Conservation (phyloP, 2,329 filamentous ascomycete species). For the Colletotrichum graminicola region DNA sequence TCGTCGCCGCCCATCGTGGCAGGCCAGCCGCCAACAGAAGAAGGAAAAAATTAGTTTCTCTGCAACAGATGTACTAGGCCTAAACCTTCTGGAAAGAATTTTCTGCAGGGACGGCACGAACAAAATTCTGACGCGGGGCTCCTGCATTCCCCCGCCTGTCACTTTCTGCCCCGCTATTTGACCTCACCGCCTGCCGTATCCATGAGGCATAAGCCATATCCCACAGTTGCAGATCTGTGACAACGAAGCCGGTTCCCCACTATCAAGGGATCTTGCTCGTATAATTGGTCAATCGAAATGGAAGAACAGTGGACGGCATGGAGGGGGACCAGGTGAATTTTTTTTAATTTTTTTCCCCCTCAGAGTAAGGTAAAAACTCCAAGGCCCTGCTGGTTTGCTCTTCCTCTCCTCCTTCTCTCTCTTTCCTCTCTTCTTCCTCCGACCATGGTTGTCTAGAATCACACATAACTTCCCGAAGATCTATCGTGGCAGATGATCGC, state of each 20-base stretch:
- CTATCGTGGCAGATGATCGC: constrained; percentile 45
- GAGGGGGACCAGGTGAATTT: constrained; percentile 38
- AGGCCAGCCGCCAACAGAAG: neutral
- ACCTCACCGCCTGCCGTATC: constrained; percentile 28
- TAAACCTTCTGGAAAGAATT: constrained; percentile 27
- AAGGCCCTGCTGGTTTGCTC: constrained; percentile 28
- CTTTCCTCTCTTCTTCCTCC: constrained; percentile 39
- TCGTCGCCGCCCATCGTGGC: constrained; percentile 17
- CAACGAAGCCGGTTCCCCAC: constrained; percentile 27
- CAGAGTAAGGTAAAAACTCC: constrained; percentile 42
- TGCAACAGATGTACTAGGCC: neutral
- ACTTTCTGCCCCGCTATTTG: constrained; percentile 14
- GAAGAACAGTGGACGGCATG: constrained; percentile 16
- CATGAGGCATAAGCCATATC: constrained; percentile 24
- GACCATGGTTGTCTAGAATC: constrained; percentile 41
- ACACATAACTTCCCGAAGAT: constrained; percentile 43
- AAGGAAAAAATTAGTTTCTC: neutral
- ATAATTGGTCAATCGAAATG: constrained; percentile 39
- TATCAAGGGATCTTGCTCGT: constrained; percentile 31
- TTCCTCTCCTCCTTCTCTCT: constrained; percentile 30
- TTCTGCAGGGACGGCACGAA: constrained; percentile 36
- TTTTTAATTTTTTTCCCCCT: constrained; percentile 3
- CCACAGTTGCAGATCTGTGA: constrained; percentile 36
- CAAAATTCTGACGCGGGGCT: constrained; percentile 36
- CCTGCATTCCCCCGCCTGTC: constrained; percentile 17